Conservation (phyloP, 2,329 filamentous ascomycete genomes). For the Calonectria henricotiae region DNA sequence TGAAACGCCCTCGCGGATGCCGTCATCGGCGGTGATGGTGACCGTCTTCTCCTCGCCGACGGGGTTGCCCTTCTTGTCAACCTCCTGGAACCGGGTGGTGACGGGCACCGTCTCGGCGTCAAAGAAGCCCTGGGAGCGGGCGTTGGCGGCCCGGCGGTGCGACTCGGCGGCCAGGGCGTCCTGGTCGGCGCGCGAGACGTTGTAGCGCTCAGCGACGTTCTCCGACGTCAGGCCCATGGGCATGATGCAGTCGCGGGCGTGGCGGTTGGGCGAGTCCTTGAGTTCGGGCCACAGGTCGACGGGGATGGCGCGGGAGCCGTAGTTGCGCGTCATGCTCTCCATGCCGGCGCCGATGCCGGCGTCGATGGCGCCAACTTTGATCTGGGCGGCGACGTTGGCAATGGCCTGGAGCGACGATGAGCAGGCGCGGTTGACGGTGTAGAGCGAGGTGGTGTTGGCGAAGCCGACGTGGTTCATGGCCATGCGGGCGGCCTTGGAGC, state of each 20-base stretch:
- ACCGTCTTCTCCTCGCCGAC: constrained; percentile 73
- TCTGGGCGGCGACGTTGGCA: constrained; percentile 81
- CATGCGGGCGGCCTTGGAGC: constrained; percentile 92
- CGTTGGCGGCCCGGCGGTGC: constrained; percentile 81
- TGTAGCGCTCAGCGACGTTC: constrained; percentile 87
- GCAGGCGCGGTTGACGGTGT: constrained; percentile 93
- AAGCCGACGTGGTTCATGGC: constrained; percentile 89
- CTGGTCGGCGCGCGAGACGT: constrained; percentile 82
- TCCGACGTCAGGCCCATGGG: constrained; percentile 93
- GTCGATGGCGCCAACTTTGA: constrained; percentile 81
- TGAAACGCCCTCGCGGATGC: constrained; percentile 79
- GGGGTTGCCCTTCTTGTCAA: constrained; percentile 74
- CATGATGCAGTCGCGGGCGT: constrained; percentile 92
- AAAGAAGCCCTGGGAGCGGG: constrained; percentile 80
- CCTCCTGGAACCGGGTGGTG: constrained; percentile 77
- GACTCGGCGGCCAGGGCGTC: constrained; percentile 85
- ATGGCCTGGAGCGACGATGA: constrained; percentile 85
- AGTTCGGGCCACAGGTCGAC: constrained; percentile 85
- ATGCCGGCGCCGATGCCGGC: constrained; percentile 89
- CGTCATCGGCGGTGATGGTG: constrained; percentile 85
- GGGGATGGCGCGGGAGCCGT: constrained; percentile 88
- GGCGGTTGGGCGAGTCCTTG: constrained; percentile 74
- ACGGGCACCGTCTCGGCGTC: constrained; percentile 87
- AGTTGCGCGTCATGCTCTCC: constrained; percentile 97
- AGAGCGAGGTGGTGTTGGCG: constrained; percentile 80